phyloP scores from a whole-genome alignment of 495 filamentous ascomycete species.

The Clohesyomyces aquaticus region DNA sequence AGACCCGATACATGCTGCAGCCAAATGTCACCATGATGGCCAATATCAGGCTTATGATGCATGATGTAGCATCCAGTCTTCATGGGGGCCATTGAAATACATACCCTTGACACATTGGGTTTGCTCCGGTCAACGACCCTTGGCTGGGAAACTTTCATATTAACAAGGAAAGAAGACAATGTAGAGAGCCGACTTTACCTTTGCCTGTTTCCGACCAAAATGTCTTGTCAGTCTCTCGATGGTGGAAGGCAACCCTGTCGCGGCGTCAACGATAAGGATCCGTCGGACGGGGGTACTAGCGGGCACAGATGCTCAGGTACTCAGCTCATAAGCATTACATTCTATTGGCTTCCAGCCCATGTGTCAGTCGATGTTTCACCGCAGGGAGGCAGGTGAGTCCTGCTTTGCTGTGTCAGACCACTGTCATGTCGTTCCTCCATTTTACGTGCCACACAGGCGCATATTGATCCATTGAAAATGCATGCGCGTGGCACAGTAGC shows the following conservation, averaged over 20 bases:
- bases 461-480: no score
- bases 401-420: no score
- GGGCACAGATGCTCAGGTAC: conserved; percentile 4
- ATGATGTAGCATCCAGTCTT: neutral
- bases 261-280: neutral
- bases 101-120: conserved; percentile 3
- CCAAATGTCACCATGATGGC: neutral
- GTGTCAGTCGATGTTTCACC: neutral
- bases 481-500: neutral
- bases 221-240: neutral
- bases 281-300: neutral
- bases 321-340: neutral
- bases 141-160: neutral
- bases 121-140: neutral
- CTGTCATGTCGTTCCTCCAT: no score
- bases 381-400: neutral
- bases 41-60: neutral
- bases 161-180: neutral
- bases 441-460: no score
- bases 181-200: neutral
- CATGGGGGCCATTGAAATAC: neutral
- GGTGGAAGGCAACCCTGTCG: neutral
- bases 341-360: neutral
- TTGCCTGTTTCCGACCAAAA: conserved; percentile 1
- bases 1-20: neutral